Evolutionary conservation across 768 basidiomycete genomes (phyloP).

Genomic region (Sutorius australiensis): DNA sequence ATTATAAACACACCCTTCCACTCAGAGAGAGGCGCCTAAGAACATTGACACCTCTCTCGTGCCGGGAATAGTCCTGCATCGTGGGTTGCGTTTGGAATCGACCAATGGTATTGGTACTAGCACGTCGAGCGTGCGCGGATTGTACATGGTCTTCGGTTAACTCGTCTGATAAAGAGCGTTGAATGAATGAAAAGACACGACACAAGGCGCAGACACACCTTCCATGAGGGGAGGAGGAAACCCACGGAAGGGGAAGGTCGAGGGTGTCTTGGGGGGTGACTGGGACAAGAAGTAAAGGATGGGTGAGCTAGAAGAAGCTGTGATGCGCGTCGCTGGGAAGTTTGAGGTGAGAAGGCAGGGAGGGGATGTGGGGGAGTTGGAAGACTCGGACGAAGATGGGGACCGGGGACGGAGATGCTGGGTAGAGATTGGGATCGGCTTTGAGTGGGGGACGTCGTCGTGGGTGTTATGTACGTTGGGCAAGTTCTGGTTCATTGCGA

Average conservation of each 20-base stretch:
- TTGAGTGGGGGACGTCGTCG: slow-evolving; percentile 47
- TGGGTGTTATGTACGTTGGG: slow-evolving; percentile 6
- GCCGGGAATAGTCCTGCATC: slow-evolving; percentile 40
- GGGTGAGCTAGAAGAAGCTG: slow-evolving; percentile 61
- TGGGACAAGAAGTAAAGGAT: slow-evolving; percentile 66
- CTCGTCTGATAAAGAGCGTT: slow-evolving; percentile 34
- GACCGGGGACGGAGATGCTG: slow-evolving; percentile 52
- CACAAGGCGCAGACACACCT: slow-evolving; percentile 40
- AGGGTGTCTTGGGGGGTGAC: slow-evolving; percentile 50
- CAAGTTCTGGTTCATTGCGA: slow-evolving; percentile 16
- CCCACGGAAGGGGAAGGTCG: slow-evolving; percentile 59
- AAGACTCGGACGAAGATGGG: slow-evolving; percentile 59
- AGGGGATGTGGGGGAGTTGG: slow-evolving; percentile 51
- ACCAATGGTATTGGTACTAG: slow-evolving; percentile 56
- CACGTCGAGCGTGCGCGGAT: slow-evolving; percentile 52
- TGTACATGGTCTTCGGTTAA: slow-evolving; percentile 39
- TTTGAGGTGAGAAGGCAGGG: slow-evolving; percentile 51
- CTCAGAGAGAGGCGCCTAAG: slow-evolving; percentile 74
- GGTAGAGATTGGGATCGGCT: slow-evolving; percentile 60
- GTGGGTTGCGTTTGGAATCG: slow-evolving; percentile 50
- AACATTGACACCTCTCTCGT: slow-evolving; percentile 67
- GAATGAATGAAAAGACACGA: background rate
- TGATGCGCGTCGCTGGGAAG: slow-evolving; percentile 39
- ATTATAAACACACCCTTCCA: slow-evolving; percentile 45
- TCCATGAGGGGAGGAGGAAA: slow-evolving; percentile 54